Base-by-base conservation (phyloP, 2,329 filamentous ascomycete genomes). In the Chaetomiaceae sp. region DNA sequence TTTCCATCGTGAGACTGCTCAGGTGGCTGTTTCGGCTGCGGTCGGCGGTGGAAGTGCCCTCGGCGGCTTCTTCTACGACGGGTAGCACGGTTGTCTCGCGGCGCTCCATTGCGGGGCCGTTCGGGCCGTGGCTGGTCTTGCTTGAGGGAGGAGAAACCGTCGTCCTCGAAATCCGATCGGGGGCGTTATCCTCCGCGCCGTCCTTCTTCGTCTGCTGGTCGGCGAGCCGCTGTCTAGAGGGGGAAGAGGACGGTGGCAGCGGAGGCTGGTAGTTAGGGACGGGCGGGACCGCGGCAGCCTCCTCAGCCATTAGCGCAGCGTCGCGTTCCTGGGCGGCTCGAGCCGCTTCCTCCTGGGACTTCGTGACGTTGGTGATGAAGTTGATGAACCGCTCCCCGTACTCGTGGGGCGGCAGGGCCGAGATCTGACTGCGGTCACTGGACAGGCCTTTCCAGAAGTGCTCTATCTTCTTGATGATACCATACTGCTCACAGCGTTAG, bases 391-490 rank as follows among this genome's bases (percentile, higher is more conserved):
- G 86, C 54, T 97, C 90, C 25, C 94, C 94, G 65, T 99, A 99
- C 53, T 89, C 81, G 57, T 91, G 83, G 0, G 94, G 92, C 0
- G 91, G 89, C 22, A 97, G 85, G 2, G 94, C 91, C 0, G 92
- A 97, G 57, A 99, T 97, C 67, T 96, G 86, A 31, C 82, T 84
- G 63, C 89, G 85, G 64, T 94, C 88, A 64, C 84, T 82, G 2
- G 87, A 89, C 55, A 97, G 75, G 34, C 94, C 92, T 75, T 99
- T 99, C 87, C 91, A 94, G 72, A 97, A 94, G 71, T 97, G 87
- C 71, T 99, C 94, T 57, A 92, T 82, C 68, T 94, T 92, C 74
- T 99, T 99, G 71, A 96, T 82, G 60, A 91, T 84, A 61, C 91
- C 91, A 69, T 97, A 99, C 89, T 95, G 64, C 23, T 31, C 19